Percentiles rank a stretch among this genome's conserved stretches.
Evolutionary conservation across 2,329 filamentous ascomycete species (phyloP).

Genomic region (Verticillium klebahnii): DNA sequence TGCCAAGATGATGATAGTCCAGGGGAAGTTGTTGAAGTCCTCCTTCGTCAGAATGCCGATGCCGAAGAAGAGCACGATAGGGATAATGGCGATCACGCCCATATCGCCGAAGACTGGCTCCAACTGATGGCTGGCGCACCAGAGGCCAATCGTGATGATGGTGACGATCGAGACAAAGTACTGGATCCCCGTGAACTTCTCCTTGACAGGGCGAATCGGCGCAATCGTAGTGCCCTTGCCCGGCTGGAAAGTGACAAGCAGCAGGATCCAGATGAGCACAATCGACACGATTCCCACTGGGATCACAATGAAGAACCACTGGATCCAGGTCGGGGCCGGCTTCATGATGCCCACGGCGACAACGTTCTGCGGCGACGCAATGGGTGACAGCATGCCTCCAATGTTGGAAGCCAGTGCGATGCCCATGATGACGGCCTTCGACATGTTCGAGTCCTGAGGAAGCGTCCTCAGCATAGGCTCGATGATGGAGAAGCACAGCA

Average conservation of each 20-base stretch:
- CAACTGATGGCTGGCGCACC: conserved; percentile 89
- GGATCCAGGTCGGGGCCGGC: conserved; percentile 84
- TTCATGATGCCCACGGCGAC: conserved; percentile 95
- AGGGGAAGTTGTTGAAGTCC: conserved; percentile 99
- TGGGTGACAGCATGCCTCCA: conserved; percentile 92
- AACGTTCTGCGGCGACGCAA: conserved; percentile 95
- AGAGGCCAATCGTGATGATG: conserved; percentile 77
- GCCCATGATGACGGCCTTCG: conserved; percentile 89
- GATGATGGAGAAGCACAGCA: conserved; percentile 96
- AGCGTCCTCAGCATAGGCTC: conserved; percentile 95
- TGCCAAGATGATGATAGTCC: conserved; percentile 98
- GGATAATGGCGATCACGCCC: conserved; percentile 96
- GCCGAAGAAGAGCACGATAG: conserved; percentile 93
- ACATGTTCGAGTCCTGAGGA: conserved; percentile 84
- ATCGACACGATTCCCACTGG: conserved; percentile 90
- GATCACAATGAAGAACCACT: conserved; percentile 95
- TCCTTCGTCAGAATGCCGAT: conserved; percentile 96
- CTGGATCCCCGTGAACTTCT: conserved; percentile 81
- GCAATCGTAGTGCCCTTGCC: conserved; percentile 83
- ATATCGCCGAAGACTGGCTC: conserved; percentile 91
- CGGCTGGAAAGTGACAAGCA: conserved; percentile 81
- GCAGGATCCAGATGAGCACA: conserved; percentile 79
- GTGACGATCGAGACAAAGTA: conserved; percentile 90
- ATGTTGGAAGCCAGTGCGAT: conserved; percentile 95
- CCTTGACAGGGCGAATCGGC: conserved; percentile 83